phyloP scores from a whole-genome alignment of 352 stramenopile species.

The Globisporangium yorkense region DNA sequence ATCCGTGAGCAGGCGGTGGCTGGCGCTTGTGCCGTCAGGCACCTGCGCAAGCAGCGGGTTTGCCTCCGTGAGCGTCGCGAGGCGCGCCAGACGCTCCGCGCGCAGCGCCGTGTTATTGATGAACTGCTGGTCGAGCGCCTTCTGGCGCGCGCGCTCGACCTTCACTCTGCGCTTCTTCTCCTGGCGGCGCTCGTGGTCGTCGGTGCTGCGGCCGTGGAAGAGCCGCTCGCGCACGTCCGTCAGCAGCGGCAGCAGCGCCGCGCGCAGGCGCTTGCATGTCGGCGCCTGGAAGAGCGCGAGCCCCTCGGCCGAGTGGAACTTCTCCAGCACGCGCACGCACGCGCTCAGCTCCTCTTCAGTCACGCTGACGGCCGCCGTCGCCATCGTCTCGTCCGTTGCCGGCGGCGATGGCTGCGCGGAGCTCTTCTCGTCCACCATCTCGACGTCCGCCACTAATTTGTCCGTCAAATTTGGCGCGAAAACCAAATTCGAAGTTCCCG shows the following conservation, averaged over 20 bases:
- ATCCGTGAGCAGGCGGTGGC: slow-evolving; percentile 13
- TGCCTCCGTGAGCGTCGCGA: slow-evolving; percentile 45
- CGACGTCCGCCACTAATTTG: neutral
- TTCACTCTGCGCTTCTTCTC: slow-evolving; percentile 65
- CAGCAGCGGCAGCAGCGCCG: slow-evolving; percentile 52
- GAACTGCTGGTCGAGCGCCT: slow-evolving; percentile 68
- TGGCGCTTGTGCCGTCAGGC: slow-evolving; percentile 37
- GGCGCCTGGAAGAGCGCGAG: slow-evolving; percentile 44
- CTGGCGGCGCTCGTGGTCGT: slow-evolving; percentile 38
- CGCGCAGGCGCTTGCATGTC: slow-evolving; percentile 60
- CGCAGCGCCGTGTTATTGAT: slow-evolving; percentile 80
- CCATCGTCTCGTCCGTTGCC: neutral
- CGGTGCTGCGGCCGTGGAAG: slow-evolving; percentile 48
- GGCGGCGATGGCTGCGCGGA: neutral
- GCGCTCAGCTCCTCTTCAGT: slow-evolving; percentile 45
- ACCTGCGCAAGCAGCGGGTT: slow-evolving; percentile 62
- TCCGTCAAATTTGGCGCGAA: neutral
- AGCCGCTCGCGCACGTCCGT: slow-evolving; percentile 54
- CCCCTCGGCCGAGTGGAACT: slow-evolving; percentile 40
- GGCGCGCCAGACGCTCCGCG: slow-evolving; percentile 44
- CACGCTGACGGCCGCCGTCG: slow-evolving; percentile 16
- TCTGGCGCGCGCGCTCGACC: slow-evolving; percentile 55
- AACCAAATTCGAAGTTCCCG: no score
- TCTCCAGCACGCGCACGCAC: slow-evolving; percentile 48
- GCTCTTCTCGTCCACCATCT: slow-evolving; percentile 1